Evolutionary conservation across 2,329 filamentous ascomycete species (phyloP).

Genomic region (Cytospora schulzeri): DNA sequence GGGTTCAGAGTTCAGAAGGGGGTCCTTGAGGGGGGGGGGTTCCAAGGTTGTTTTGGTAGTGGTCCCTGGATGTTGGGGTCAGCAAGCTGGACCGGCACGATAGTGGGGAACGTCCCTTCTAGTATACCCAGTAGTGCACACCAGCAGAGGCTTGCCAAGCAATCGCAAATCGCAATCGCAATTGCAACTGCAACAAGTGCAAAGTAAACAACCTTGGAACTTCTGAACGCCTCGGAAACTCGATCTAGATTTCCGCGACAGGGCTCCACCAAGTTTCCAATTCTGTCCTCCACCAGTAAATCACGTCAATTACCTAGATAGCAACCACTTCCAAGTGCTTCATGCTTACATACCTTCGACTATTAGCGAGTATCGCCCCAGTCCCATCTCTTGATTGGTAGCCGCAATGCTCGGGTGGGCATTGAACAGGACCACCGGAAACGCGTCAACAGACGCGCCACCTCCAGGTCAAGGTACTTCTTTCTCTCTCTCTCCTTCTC

Average conservation of each 20-base stretch:
- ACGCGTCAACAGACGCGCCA: constrained; percentile 30
- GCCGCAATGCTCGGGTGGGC: constrained; percentile 61
- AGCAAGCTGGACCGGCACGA: neutral
- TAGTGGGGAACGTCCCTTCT: neutral
- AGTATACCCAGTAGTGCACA: neutral
- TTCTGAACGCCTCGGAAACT: too few species aligned
- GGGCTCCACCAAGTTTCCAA: neutral
- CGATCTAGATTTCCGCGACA: neutral
- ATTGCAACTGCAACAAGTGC: neutral
- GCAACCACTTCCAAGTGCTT: constrained; percentile 29
- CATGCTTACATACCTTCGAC: constrained; percentile 21
- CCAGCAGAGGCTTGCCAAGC: neutral
- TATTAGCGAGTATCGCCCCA: constrained; percentile 8
- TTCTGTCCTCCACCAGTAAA: neutral
- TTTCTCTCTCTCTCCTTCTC: neutral
- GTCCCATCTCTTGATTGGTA: neutral
- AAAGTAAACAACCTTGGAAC: constrained; percentile 22
- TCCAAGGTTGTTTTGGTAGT: neutral
- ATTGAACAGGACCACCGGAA: constrained; percentile 47
- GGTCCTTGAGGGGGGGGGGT: neutral
- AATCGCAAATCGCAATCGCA: neutral
- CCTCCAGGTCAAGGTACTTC: constrained; percentile 34
- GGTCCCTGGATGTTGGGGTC: neutral
- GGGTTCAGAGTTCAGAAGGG: too few species aligned
- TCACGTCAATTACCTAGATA: constrained; percentile 30